These are phyloP conservation scores for Quercus tomentella DNA, from an alignment of 331 rosid genomes.

Conservation along the genomic window DNA sequence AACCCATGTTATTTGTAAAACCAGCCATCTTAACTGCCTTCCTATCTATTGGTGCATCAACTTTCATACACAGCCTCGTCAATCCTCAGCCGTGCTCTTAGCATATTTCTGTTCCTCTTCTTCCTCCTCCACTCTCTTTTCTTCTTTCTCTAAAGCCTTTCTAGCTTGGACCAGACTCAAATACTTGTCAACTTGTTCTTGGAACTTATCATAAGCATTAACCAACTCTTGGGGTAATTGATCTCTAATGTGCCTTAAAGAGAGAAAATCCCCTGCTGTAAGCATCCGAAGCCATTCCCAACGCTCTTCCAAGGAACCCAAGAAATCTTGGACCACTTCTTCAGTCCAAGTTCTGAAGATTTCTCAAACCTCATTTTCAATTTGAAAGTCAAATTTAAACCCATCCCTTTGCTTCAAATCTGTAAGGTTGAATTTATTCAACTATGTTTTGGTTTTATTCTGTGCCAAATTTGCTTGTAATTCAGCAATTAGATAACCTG, in stretches of 20 bases:
- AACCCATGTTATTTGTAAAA: no score
- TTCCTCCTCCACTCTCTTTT: constrained; percentile 43
- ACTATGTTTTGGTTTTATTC: no score
- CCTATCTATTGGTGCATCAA: constrained; percentile 16
- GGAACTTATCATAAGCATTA: constrained; percentile 67
- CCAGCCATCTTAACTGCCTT: no score
- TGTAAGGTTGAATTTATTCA: no score
- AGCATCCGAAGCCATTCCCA: constrained; percentile 62
- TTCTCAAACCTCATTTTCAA: constrained; percentile 53
- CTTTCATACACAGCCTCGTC: not conserved
- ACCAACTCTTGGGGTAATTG: constrained; percentile 65
- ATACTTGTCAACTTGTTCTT: constrained; percentile 65
- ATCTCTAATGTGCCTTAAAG: constrained; percentile 62
- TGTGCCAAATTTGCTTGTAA: no score
- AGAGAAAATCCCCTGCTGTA: constrained; percentile 61
- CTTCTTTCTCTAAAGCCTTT: constrained; percentile 52
- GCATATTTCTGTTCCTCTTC: constrained; percentile 39
- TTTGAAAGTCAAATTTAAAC: constrained; percentile 49
- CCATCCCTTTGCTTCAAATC: constrained; percentile 40
- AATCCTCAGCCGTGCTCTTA: no score
- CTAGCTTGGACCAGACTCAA: constrained; percentile 54
- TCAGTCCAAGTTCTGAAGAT: constrained; percentile 57
- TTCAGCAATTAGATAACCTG: no score
- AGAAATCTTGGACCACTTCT: constrained; percentile 58
- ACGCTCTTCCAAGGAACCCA: constrained; percentile 56